Conservation (phyloP, 257 asterid genomes). For the Paulownia fortunei region DNA sequence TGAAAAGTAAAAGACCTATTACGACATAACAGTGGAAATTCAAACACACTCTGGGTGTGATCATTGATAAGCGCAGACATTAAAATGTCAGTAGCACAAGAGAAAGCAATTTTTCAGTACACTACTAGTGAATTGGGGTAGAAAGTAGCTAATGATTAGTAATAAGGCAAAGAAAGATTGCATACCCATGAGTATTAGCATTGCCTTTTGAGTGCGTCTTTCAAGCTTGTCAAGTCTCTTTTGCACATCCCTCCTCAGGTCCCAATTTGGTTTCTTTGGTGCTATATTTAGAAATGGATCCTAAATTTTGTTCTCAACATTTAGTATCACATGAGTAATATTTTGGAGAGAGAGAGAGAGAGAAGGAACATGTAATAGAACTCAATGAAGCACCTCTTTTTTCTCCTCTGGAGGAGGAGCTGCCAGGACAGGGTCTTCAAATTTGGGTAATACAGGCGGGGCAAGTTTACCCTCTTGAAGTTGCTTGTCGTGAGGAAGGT, state of each 20-base stretch:
- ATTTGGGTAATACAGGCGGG: conserved; percentile 86
- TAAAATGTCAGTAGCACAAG: conserved; percentile 14
- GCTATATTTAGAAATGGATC: conserved; percentile 95
- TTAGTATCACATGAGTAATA: not conserved
- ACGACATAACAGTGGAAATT: not conserved
- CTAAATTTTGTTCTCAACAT: conserved; percentile 41
- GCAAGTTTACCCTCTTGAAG: conserved; percentile 94
- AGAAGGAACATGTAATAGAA: not conserved
- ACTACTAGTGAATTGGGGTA: not conserved
- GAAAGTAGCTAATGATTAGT: not conserved
- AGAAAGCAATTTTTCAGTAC: not conserved
- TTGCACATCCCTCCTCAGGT: conserved; percentile 91
- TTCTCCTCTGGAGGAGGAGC: conserved; percentile 72
- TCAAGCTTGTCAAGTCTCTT: conserved; percentile 94
- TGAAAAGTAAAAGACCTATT: not conserved
- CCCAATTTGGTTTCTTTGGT: conserved; percentile 99
- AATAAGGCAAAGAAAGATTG: conserved; percentile 25
- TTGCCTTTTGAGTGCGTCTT: conserved; percentile 85
- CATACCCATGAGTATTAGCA: conserved; percentile 76
- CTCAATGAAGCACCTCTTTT: conserved; percentile 64
- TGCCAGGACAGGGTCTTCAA: conserved; percentile 77
- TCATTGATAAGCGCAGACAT: conserved; percentile 10
- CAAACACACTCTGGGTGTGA: conserved; percentile 8
- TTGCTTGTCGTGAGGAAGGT: conserved; percentile 95
- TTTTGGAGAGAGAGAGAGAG: not conserved